Conservation (phyloP, 768 basidiomycete species). For the Russula vinacea region DNA sequence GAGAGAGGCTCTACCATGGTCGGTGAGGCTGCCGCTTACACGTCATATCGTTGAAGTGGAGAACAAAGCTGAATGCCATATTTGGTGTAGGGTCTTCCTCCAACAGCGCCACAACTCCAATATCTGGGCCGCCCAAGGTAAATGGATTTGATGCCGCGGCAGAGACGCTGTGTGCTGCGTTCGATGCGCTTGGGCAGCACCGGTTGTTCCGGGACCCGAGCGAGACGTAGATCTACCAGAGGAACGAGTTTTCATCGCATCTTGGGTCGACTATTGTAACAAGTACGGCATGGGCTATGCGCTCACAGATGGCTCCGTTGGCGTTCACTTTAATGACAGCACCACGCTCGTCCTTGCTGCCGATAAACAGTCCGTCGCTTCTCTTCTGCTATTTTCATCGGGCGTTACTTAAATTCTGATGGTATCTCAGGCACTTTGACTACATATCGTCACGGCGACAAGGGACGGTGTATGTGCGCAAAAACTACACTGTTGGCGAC, state of each 20-base stretch:
- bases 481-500: constrained; percentile 61
- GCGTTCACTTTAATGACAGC: constrained; percentile 96
- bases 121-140: constrained; percentile 35
- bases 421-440: constrained; percentile 71
- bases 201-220: constrained; percentile 66
- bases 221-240: constrained; percentile 51
- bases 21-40: neutral
- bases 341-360: constrained; percentile 81
- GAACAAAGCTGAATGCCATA: neutral
- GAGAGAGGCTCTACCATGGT: constrained; percentile 6
- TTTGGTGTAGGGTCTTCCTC: constrained; percentile 8
- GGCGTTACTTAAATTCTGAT: constrained; percentile 5
- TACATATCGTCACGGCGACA: constrained; percentile 70
- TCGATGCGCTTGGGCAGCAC: constrained; percentile 62
- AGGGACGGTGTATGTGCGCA: constrained; percentile 67
- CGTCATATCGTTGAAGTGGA: neutral
- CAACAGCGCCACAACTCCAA: constrained; percentile 32
- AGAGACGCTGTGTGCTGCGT: constrained; percentile 52
- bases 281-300: constrained; percentile 99
- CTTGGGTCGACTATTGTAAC: constrained; percentile 99
- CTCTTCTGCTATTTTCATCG: constrained; percentile 5
- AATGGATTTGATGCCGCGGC: constrained; percentile 69
- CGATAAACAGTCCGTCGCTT: constrained; percentile 69
- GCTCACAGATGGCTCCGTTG: constrained; percentile 90
- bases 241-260: constrained; percentile 87